Conservation (phyloP, 176 grass and related monocot genomes). For the Rhipidocladum racemiflorum region DNA sequence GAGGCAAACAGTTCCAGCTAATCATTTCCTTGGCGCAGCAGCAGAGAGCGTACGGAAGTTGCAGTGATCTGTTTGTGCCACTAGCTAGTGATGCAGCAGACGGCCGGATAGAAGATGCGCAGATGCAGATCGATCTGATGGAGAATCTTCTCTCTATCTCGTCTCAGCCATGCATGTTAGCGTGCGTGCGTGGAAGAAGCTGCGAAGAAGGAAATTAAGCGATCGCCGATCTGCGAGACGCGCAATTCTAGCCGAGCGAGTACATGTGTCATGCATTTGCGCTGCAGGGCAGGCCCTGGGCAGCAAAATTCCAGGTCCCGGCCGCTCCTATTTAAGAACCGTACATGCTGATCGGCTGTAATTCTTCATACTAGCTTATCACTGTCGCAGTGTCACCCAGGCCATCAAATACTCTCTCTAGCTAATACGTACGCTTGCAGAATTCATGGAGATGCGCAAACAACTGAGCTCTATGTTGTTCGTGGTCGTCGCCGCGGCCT, state of each 20-base stretch:
- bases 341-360: background rate
- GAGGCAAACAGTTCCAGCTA: constrained; percentile 5
- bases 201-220: background rate
- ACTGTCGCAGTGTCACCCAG: background rate
- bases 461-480: background rate
- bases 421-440: background rate
- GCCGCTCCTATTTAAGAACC: constrained; percentile 36
- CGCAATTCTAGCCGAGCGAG: constrained; percentile 26
- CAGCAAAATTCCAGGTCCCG: background rate
- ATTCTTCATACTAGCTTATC: background rate
- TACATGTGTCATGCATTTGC: background rate
- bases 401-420: background rate
- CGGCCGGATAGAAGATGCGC: constrained; percentile 27
- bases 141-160: background rate
- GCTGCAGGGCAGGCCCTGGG: background rate
- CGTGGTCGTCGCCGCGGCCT: background rate
- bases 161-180: background rate
- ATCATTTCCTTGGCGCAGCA: constrained; percentile 5
- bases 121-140: constrained; percentile 14
- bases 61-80: background rate
- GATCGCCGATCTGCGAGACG: constrained; percentile 28
- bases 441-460: background rate
- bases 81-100: constrained; percentile 10
- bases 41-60: background rate
- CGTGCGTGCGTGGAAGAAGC: background rate